Evolutionary conservation across 2,329 filamentous ascomycete species (phyloP).

Genomic region (Lecanosticta acicola): DNA sequence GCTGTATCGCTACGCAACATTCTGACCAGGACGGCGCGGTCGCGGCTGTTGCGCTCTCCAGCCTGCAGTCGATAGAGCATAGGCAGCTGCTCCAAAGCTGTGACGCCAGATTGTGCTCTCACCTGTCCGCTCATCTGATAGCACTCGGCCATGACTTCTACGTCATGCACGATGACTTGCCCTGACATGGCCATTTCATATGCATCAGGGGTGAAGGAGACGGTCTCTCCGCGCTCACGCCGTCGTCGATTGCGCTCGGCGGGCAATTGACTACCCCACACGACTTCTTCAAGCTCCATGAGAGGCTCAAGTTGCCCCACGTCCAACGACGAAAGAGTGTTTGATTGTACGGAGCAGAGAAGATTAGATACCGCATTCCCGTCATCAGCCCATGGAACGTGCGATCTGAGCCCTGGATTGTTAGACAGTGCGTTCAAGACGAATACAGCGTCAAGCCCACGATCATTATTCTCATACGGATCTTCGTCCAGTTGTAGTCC

Average conservation of each 20-base stretch:
- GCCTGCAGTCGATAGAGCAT: constrained; percentile 28
- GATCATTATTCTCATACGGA: constrained; percentile 16
- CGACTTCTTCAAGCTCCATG: constrained; percentile 6
- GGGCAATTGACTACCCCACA: constrained; percentile 16
- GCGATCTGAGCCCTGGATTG: constrained; percentile 6
- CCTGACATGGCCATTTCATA: constrained; percentile 8
- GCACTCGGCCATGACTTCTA: constrained; percentile 29
- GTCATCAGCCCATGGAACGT: neutral
- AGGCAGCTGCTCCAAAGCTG: constrained; percentile 19
- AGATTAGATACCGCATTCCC: constrained; percentile 1
- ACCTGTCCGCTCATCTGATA: constrained; percentile 28
- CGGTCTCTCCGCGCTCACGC: constrained; percentile 12
- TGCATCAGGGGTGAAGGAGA: constrained; percentile 15
- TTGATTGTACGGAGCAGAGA: constrained; percentile 5
- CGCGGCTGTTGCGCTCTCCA: constrained; percentile 19
- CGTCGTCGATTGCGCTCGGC: constrained; percentile 18
- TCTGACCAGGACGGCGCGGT: constrained; percentile 17
- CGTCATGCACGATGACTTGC: constrained; percentile 16
- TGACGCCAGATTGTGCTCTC: constrained; percentile 18
- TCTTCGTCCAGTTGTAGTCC: constrained; percentile 16
- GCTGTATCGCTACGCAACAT: constrained; percentile 22
- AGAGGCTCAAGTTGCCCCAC: constrained; percentile 8
- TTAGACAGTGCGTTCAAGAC: constrained; percentile 11
- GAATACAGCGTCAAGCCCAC: constrained; percentile 17
- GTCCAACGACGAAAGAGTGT: constrained; percentile 9